A percentile compares a stretch with the other conserved stretches of the same genome.
These are phyloP conservation scores for Colletotrichum godetiae DNA, from an alignment of 2,329 filamentous ascomycete genomes.

Conservation along the genomic window DNA sequence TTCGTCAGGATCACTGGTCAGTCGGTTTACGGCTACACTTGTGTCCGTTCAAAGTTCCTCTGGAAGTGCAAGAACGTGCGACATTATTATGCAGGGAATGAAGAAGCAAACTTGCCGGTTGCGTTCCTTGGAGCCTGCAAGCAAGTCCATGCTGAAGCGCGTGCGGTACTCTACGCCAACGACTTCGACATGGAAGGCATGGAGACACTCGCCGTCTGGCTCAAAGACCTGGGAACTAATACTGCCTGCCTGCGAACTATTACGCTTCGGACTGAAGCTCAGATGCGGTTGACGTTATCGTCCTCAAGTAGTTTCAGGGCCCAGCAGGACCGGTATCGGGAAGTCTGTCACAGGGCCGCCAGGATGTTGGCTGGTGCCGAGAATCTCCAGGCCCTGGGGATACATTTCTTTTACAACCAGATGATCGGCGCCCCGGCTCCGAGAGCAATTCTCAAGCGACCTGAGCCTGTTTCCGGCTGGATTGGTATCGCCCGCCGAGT, in stretches of 20 bases:
- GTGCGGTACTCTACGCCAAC: neutral
- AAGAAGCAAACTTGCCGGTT: neutral
- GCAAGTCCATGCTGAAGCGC: neutral
- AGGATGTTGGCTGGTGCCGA: neutral
- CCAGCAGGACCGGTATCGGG: neutral
- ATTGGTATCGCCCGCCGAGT: neutral
- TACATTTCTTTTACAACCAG: neutral
- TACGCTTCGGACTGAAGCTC: neutral
- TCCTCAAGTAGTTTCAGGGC: neutral
- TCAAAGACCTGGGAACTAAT: neutral
- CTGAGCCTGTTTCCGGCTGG: neutral
- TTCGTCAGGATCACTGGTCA: neutral
- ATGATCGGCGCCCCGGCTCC: neutral
- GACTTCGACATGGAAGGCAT: neutral
- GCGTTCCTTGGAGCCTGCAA: neutral
- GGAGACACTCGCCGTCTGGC: slow-evolving; percentile 6
- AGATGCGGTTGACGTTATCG: neutral
- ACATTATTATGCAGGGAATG: neutral
- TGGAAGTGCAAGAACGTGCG: neutral
- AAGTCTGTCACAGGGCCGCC: neutral
- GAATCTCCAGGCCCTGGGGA: neutral
- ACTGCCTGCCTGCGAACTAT: neutral
- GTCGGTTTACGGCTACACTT: neutral
- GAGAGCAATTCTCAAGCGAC: neutral
- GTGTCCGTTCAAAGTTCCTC: neutral